Evolutionary conservation across 495 filamentous ascomycete species (phyloP), one percentile per base, ranked within the genome.

Genomic region (Penicillium soppii): DNA sequence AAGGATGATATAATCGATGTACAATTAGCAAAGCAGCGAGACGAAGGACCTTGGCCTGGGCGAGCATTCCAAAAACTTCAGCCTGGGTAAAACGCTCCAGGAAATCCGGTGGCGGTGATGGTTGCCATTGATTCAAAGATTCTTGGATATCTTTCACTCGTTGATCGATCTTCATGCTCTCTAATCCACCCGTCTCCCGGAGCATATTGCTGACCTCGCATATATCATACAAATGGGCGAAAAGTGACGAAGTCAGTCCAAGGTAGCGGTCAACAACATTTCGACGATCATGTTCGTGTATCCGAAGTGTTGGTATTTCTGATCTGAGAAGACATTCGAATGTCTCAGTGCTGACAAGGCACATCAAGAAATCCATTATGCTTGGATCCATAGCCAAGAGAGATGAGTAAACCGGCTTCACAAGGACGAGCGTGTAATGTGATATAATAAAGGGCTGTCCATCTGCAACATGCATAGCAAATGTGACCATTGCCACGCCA

Each of bases 391-490:
- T 30, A 1, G 21, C 16, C 1, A 43, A 45, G 4, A 58, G 12
- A 15, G 15, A 20, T 2, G 29, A 22, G 16, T 45, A 37, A 9
- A 39, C 50, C 16, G 47, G 25, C 32, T 55, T 54, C n/a, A 61
- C 47, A 5, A 61, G 43, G 15, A 29, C 43, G 16, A 61, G 17
- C 2, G 54, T 61, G 4, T 58, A 58, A 6, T 47, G 58, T 0
- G 54, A 50, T 26, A 61, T 58, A 9, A 61, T 33, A 27, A 40
- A 50, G 1, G 55, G 39, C 35, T 58, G 54, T 20, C 58, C 58
- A 26, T 61, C 42, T 9, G 33, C 35, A 9, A 61, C 54, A 43
- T 61, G 58, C 58, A 61, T 58, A 13, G 58, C 58, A 41, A 61
- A 58, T 19, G 54, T 61, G 3, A 54, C 25, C 55, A 61, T 48